phyloP scores from a whole-genome alignment of 768 basidiomycete genomes.

The Lentinus tigrinus region DNA sequence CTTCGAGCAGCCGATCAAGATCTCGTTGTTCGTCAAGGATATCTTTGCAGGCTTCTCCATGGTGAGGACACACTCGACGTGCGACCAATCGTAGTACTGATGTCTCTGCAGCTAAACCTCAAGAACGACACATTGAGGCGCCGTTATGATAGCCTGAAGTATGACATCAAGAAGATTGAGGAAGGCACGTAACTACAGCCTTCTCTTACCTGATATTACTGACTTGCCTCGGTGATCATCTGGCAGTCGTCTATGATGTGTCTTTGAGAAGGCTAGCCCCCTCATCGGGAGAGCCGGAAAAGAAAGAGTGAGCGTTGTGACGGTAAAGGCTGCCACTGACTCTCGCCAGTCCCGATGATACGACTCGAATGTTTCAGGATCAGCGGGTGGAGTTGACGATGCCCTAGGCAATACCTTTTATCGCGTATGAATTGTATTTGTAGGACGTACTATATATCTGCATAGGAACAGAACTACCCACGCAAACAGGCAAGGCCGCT shows the following conservation, averaged over 20 bases:
- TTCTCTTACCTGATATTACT: not conserved
- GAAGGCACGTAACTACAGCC: constrained; percentile 55
- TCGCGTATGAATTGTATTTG: no score
- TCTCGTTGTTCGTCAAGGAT: constrained; percentile 79
- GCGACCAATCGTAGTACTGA: not conserved
- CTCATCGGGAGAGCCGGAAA: constrained; percentile 1
- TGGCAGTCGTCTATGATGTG: constrained; percentile 79
- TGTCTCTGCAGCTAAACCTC: constrained; percentile 61
- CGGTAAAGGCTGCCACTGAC: no score
- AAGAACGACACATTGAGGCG: constrained; percentile 78
- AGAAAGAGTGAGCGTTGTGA: not conserved
- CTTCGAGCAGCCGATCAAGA: constrained; percentile 75
- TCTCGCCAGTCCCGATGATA: no score
- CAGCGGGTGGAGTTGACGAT: no score
- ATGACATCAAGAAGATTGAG: constrained; percentile 86
- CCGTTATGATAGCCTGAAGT: constrained; percentile 80
- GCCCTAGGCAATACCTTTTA: no score
- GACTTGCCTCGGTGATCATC: not conserved
- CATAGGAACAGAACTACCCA: no score
- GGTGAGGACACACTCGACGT: constrained; percentile 40
- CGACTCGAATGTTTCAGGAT: no score
- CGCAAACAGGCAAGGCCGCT: no score
- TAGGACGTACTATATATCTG: no score
- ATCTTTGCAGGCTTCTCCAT: constrained; percentile 83
- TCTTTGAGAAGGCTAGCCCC: constrained; percentile 66